A percentile compares a stretch with the other conserved stretches of the same genome.
Conservation (phyloP, 495 filamentous ascomycete genomes). For the Saxophila tyrrhenica region DNA sequence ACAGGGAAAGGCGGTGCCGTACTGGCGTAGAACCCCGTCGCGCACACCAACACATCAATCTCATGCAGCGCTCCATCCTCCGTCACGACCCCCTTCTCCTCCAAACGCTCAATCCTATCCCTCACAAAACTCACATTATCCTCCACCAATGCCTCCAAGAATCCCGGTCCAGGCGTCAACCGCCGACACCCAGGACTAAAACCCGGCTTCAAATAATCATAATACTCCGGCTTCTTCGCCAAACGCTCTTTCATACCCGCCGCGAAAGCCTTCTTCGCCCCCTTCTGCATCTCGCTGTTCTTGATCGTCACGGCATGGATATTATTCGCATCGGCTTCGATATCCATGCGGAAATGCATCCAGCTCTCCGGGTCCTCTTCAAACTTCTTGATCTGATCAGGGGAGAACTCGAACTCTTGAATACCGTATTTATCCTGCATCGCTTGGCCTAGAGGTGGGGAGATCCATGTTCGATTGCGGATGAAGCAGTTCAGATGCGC, state of each 20-base stretch:
- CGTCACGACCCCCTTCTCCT: slow-evolving; percentile 21
- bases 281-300: slow-evolving; percentile 20
- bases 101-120: slow-evolving; percentile 20
- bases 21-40: slow-evolving; percentile 29
- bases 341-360: slow-evolving; percentile 24
- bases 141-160: slow-evolving; percentile 27
- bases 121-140: slow-evolving; percentile 26
- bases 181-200: slow-evolving; percentile 28
- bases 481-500: slow-evolving; percentile 24
- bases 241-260: slow-evolving; percentile 25
- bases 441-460: slow-evolving; percentile 20
- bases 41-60: slow-evolving; percentile 28
- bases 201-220: slow-evolving; percentile 23
- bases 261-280: slow-evolving; percentile 22
- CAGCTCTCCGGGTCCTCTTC: slow-evolving; percentile 18
- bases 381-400: slow-evolving; percentile 16
- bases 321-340: slow-evolving; percentile 28
- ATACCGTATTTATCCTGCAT: slow-evolving; percentile 22
- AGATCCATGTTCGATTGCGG: slow-evolving; percentile 29
- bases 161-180: slow-evolving; percentile 30
- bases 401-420: slow-evolving; percentile 13
- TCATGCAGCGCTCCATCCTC: slow-evolving; percentile 24
- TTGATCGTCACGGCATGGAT: slow-evolving; percentile 27
- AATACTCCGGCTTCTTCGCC: slow-evolving; percentile 22
- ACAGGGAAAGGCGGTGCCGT: slow-evolving; percentile 27